Evolutionary conservation across 1,139 yeast species (phyloP), one percentile per base, ranked within the genome.

Genomic region (Hanseniaspora gamundiae): DNA sequence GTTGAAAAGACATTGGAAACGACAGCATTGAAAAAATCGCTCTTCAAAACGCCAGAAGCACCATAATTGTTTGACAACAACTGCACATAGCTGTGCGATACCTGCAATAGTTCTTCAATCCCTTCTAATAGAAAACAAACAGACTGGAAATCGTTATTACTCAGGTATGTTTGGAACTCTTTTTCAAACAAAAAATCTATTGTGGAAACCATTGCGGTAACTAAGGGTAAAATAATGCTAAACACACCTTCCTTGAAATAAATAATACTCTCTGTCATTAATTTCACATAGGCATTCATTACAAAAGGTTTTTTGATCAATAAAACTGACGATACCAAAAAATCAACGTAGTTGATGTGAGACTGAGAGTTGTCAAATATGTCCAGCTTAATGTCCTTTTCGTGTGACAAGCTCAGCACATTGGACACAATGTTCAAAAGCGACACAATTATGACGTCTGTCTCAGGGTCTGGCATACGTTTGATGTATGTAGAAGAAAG

Each of bases 1-100:
- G 19, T 16, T 47, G 79, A 82, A 56, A 88, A 85, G 0, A 87
- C 95, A 2, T 95, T 95, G 50, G 84, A 87, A 14, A 61, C 64
- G 38, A 61, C 57, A 14, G 53, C 53, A 39, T 58, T 62, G 26
- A 61, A 47, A 45, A 61, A 61, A 42, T 60, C 65, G n/a, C 55
- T 54, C 28, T 48, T 57, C 6, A 48, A 42, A 19, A 48, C 36
- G 9, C 48, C 43, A 4, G 56, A 41, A 31, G 50, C 47, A 29
- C 50, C 50, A 4, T 56, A 54, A 14, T 54, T 57, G 13, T 21
- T 29, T 14, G 38, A 14, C 6, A 16, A 27, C 3, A 33, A 16
- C 29, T 48, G 54, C 45, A 74, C 60, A 54, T 69, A 80, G 47
- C 76, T 71, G 56, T 82, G 86, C n/a, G 85, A 73, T 1, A 74